Evolutionary conservation across 2,329 filamentous ascomycete genomes (phyloP), one percentile per base, ranked within the genome.

Genomic region (Arthrinium puccinioides): DNA sequence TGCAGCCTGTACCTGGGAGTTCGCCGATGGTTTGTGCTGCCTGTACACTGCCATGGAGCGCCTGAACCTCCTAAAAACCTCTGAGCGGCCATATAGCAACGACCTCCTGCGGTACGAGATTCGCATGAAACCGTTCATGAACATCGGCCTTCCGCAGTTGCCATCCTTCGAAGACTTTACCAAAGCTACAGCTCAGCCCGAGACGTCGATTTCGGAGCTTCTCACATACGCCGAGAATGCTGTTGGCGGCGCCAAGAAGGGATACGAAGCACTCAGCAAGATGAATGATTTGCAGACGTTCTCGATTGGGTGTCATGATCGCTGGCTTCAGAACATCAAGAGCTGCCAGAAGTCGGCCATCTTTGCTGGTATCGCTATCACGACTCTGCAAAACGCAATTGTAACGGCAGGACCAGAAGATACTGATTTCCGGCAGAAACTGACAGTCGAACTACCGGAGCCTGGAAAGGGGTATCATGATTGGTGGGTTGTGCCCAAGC

Each of bases 101-200:
- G 74, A 84, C 40, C 61, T 69, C 21, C 64, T 88, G 5, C 79
- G 87, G 10, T 89, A 92, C 56, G 84, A 92, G 47, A 64, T 94
- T 9, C 83, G 89, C 41, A 92, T 94, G 86, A 85, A 84, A 51
- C 86, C 87, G 0, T 95, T 94, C 52, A 67, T 82, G 1, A 57
- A 66, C 7, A 73, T 94, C 39, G 72, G 74, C 9, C 68, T 86
- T 2, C 84, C 87, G 0, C 73, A 78, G 41, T 67, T 86, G 10
- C 79, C 84, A 1, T 63, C 74, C 0, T 83, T 76, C 44, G 74
- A 77, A 6, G 74, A 79, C 11, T 87, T 84, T 43, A 48, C 57
- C 8, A 46, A 49, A 5, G 64, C 66, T n/a, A 61, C 62, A 6
- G 47, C 45, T 15, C 67, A 71, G 48, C 50, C 60, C 0, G 61